Conservation (phyloP, 768 basidiomycete genomes). For the Amylocystis lapponica region DNA sequence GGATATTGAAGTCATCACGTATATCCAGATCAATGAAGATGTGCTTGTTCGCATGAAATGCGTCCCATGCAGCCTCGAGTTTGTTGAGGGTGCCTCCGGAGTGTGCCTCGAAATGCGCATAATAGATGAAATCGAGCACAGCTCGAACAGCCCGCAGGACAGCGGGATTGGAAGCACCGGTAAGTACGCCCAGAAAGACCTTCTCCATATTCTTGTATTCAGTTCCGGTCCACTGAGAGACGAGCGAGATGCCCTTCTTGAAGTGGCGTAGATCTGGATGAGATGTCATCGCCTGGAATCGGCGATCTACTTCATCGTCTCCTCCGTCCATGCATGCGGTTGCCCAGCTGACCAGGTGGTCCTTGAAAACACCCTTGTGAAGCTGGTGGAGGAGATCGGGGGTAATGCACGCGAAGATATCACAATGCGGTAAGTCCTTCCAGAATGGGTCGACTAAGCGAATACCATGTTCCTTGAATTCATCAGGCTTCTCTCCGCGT, state of each 20-base stretch:
- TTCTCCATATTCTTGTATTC: constrained; percentile 34
- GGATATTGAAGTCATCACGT: constrained; percentile 25
- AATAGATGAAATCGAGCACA: constrained; percentile 24
- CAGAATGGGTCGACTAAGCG: constrained; percentile 33
- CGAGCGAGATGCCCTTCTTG: constrained; percentile 34
- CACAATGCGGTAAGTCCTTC: constrained; percentile 30
- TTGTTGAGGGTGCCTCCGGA: constrained; percentile 11
- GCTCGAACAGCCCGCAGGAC: constrained; percentile 21
- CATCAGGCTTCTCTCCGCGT: too few relatives aligned
- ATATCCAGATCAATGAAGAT: constrained; percentile 19
- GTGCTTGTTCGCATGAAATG: constrained; percentile 23
- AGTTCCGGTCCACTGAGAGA: constrained; percentile 38
- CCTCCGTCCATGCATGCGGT: constrained; percentile 8
- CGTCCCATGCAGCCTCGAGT: constrained; percentile 11
- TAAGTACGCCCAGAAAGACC: constrained; percentile 23
- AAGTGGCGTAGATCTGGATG: constrained; percentile 34
- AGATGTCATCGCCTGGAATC: constrained; percentile 26
- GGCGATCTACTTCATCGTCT: constrained; percentile 31
- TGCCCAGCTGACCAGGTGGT: constrained; percentile 31
- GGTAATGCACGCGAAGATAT: constrained; percentile 36
- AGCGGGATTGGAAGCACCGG: constrained; percentile 15
- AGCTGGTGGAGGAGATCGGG: constrained; percentile 44
- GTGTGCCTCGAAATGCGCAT: constrained; percentile 22
- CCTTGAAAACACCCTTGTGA: constrained; percentile 42
- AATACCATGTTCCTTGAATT: constrained; percentile 11